Base-by-base conservation (phyloP, 2,329 filamentous ascomycete genomes). In the Aspergillus novoparasiticus region DNA sequence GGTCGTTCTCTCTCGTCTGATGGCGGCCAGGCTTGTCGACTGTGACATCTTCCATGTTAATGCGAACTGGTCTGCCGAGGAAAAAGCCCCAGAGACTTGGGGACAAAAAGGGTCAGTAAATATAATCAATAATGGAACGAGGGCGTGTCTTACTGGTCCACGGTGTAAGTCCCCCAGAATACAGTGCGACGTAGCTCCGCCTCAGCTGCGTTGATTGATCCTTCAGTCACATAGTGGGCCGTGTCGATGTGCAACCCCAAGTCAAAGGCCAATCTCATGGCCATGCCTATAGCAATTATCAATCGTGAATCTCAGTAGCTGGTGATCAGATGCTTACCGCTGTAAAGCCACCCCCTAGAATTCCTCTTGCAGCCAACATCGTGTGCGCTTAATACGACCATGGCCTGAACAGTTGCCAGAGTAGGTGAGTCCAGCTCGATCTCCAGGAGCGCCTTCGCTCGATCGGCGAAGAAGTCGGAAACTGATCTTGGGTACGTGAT, bases 401-500 rank as follows among this genome's bases (percentile, higher is more conserved):
- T 68, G 8, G 80, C 78, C 53, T 83, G 80, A 6, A 79, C 73
- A 10, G 80, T 82, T 14, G 80, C 78, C 6, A 82, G 70, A 34
- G 71, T 76, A 1, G 81, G 81, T 14, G 68, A 76, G 56, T 82
- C 80, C 28, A 83, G 67, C 62, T 83, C 80, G 6, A 78, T 72
- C 34, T 83, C 80, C 3, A 82, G 70, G 14, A 80, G 69, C 6
- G 73, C 71, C 58, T 81, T 81, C 1, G 76, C 75, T 36, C 79
- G 69, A 50, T 77, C 73, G 1, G 75, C 76, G 39, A 73, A 68
- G 55, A 80, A 80, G 26, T 80, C 77, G 1, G 73, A 67, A 8
- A 75, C 71, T 10, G 76, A 68, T n/a, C 69, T 73, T 2, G 78
- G 75, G 61, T 76, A 75, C 14, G 71, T 73, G n/a, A 72, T 63